Percentiles rank a stretch among this genome's conserved stretches.
Evolutionary conservation across 176 grass and related monocot species (phyloP).

Genomic region (Typha latifolia): DNA sequence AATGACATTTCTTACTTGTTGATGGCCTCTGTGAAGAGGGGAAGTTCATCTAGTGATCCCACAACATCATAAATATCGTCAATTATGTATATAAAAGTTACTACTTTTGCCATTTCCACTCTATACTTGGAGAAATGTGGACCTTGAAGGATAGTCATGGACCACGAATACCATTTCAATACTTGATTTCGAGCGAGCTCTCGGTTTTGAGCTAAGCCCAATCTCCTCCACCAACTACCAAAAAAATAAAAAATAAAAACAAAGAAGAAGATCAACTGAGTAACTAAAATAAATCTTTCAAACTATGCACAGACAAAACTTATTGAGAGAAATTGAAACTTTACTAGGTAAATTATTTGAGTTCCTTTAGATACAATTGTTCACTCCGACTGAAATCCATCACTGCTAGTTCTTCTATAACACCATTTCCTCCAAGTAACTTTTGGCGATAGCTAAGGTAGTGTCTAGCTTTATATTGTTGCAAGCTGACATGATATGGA

Average conservation of each 20-base stretch:
- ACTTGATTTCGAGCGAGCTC: conserved; percentile 28
- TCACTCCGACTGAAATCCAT: conserved; percentile 41
- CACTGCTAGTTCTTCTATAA: conserved; percentile 32
- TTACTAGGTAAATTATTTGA: conserved; percentile 31
- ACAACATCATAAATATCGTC: conserved; percentile 71
- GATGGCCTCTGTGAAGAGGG: conserved; percentile 33
- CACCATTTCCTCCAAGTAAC: neutral
- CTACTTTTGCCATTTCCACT: conserved; percentile 40
- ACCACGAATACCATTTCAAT: conserved; percentile 59
- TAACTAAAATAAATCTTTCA: too few species aligned
- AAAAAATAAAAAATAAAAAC: too few species aligned
- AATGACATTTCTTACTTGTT: conserved; percentile 18
- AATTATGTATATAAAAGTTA: conserved; percentile 51
- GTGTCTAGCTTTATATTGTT: conserved; percentile 44
- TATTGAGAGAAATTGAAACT: neutral
- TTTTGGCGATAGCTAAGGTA: conserved; percentile 28
- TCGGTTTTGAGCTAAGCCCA: conserved; percentile 31
- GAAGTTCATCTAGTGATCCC: conserved; percentile 39
- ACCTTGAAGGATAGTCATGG: conserved; percentile 20
- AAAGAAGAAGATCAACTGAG: neutral
- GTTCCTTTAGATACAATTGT: conserved; percentile 34
- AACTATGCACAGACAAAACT: too few species aligned
- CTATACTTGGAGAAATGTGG: conserved; percentile 31
- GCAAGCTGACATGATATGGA: conserved; percentile 49
- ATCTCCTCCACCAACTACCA: conserved; percentile 45